Evolutionary conservation across 495 filamentous ascomycete species (phyloP), one percentile per base, ranked within the genome.

Genomic region (Venustampulla echinocandica): DNA sequence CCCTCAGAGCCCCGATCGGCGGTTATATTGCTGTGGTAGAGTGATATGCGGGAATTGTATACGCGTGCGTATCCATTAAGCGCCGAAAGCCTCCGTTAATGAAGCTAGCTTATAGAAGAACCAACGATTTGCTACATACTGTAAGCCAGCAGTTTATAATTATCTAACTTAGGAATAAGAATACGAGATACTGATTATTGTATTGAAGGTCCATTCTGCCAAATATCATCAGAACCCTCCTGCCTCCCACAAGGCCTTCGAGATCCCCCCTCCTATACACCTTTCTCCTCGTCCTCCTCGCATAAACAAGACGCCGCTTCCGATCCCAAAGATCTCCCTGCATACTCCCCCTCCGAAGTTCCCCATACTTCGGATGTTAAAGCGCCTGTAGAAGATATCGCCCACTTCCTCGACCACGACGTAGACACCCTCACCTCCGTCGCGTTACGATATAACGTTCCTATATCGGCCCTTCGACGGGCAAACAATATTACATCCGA

Each of bases 21-120:
- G 61, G 27, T 64, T 82, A 35, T 65, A 69, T 33, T 89, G 85
- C 62, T 90, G 85, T 55, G 63, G 62, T 23, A 70, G 85, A 35
- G 62, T 70, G 9, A 84, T 88, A 51, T 89, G 85, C 57, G 71
- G 75, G 2, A 64, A 63, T 32, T 90, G 85, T 66, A 76, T 83
- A 50, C 59, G 67, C 48, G 80, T 80, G 68, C 33, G 66, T 30
- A 30, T 30, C 27, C 27, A 30, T 30, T 7, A n/a, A 7, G n/a
- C n/a, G n/a, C 7, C 7, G 27, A 30, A 30, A 30, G 7, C 27
- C 27, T n/a, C 7, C n/a, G 27, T n/a, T 30, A 30, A 30, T 30
- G 27, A 7, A 46, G 15, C 15, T 17, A 24, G 22, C 50, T 49
- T 52, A 28, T 9, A 82, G 76, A 66, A 68, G 35, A 89, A 89